Conservation (phyloP, 345 rosid genomes). For the Syzygium jambos region DNA sequence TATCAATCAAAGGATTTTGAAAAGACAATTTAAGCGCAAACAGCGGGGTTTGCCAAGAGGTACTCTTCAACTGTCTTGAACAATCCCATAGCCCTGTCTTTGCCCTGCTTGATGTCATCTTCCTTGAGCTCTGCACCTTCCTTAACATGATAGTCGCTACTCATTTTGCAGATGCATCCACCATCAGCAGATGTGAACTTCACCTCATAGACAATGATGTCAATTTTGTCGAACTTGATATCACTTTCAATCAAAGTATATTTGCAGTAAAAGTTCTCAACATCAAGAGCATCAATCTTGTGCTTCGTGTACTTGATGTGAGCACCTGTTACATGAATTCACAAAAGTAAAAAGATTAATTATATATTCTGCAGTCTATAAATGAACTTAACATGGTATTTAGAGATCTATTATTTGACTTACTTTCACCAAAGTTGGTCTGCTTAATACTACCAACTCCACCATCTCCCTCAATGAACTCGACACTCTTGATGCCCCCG, state of each 20-base stretch:
- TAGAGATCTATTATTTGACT: neutral
- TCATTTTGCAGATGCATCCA: constrained; percentile 3
- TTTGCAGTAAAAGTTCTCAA: neutral
- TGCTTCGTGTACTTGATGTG: constrained; percentile 4
- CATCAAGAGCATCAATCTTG: constrained; percentile 3
- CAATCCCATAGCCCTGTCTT: constrained; percentile 8
- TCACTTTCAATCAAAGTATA: constrained; percentile 4
- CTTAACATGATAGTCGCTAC: constrained; percentile 5
- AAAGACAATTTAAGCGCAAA: neutral
- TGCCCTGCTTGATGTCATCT: constrained; percentile 6
- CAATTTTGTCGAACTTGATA: neutral
- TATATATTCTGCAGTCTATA: neutral
- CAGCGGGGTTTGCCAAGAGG: constrained; percentile 13
- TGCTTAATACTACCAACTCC: constrained; percentile 1
- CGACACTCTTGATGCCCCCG: neutral
- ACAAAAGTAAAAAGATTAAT: neutral
- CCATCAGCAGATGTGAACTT: neutral
- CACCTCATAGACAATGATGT: constrained; percentile 1
- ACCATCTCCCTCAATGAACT: neutral
- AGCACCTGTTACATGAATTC: neutral
- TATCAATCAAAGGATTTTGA: neutral
- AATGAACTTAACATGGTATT: neutral
- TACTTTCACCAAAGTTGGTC: constrained; percentile 1
- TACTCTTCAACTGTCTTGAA: constrained; percentile 15
- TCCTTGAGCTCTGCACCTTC: constrained; percentile 5